Base-by-base conservation (phyloP, 768 basidiomycete genomes). In the Boletus huronensis region DNA sequence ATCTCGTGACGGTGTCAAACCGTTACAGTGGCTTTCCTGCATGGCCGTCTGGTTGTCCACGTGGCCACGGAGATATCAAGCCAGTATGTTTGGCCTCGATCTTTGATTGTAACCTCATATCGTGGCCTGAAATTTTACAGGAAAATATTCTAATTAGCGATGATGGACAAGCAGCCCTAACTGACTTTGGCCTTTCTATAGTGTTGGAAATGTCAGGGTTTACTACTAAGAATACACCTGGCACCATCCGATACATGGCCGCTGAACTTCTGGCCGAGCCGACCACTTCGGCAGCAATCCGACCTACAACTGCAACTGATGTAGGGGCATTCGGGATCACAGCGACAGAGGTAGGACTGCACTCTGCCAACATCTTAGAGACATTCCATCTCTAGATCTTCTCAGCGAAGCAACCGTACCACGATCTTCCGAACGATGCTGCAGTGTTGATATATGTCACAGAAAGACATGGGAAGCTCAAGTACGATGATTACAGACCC, bases 161-260 rank as follows among this genome's bases (percentile, higher is more conserved):
- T 45, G 45, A 50, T 8, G 60, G 61, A 21, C 60, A 70, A 41
- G 74, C 72, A 10, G 55, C 66, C 38, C 53, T 77, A 36, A 56
- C 74, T 6, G 75, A 77, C 51, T 77, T 77, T 48, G 77, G 77
- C 28, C 63, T 77, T 31, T 71, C 75, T 1, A 64, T 68, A 29
- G 64, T 75, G 14, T 50, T 75, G n/a, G 71, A 71, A 43, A 58
- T 59, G 39, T 62, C 66, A 23, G 71, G 75, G 5, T 75, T 71
- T 46, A 74, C 74, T 10, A 72, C 75, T 0, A 69, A 64, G 17
- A 58, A 64, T 19, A 55, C 67, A 3, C 72, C 71, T n/a, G 67
- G 67, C 16, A 76, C 75, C 6, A 63, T 67, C 35, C 65, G 74
- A 31, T 77, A 76, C 61, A 77, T 76, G 71, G 72, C 74, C 6